Conservation (phyloP, 2,329 filamentous ascomycete genomes). For the Beauveria sp. region DNA sequence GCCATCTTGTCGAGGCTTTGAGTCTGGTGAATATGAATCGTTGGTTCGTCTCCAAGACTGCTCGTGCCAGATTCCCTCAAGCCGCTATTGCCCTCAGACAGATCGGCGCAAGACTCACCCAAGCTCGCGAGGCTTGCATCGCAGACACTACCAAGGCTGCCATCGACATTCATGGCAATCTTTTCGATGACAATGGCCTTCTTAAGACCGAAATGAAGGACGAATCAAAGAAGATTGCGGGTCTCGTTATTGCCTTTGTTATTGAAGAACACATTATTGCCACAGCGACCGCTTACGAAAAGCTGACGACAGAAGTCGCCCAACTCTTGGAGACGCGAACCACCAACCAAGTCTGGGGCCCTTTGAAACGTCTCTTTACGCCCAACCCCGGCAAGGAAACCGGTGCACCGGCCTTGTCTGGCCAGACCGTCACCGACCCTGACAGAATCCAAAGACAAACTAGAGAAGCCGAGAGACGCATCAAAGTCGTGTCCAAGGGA, state of each 20-base stretch:
- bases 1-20: conserved; percentile 15
- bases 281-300: conserved; percentile 21
- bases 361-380: conserved; percentile 30
- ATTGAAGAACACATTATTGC: conserved; percentile 35
- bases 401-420: conserved; percentile 15
- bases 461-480: neutral
- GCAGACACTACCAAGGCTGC: conserved; percentile 31
- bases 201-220: conserved; percentile 21
- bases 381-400: conserved; percentile 17
- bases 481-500: conserved; percentile 5
- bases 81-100: conserved; percentile 16
- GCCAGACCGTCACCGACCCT: conserved; percentile 18
- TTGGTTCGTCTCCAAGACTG: conserved; percentile 20
- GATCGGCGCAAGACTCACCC: conserved; percentile 20
- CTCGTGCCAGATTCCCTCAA: conserved; percentile 17
- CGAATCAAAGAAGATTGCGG: conserved; percentile 24
- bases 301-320: conserved; percentile 28
- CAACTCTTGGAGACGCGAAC: conserved; percentile 28
- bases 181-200: conserved; percentile 34
- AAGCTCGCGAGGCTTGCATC: conserved; percentile 20
- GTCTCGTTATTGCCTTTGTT: conserved; percentile 38
- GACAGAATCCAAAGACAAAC: conserved; percentile 4
- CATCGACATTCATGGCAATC: conserved; percentile 28
- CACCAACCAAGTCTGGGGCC: conserved; percentile 33
- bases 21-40: conserved; percentile 23